These are phyloP conservation scores for Trichosporon coremiiforme DNA, from an alignment of 1,284 basidiomycete species.

Conservation along the genomic window DNA sequence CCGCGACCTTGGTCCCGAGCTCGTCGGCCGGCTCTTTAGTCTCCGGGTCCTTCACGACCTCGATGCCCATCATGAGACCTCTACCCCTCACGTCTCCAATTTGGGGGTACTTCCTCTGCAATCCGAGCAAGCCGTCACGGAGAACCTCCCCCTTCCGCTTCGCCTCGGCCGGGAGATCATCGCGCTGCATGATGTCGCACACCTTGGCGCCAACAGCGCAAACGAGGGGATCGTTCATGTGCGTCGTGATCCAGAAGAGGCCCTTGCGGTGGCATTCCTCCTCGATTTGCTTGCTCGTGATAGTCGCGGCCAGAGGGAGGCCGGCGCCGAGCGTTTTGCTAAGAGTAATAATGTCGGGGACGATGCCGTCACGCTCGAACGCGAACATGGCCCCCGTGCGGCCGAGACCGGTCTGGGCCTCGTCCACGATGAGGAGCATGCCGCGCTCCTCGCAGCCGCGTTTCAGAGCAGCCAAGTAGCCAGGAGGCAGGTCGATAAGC, in stretches of 20 bases:
- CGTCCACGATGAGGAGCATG: constrained; percentile 72
- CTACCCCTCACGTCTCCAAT: constrained; percentile 76
- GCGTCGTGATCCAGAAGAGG: constrained; percentile 46
- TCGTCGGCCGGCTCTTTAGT: constrained; percentile 47
- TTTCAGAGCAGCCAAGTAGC: constrained; percentile 43
- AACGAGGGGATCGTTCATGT: constrained; percentile 44
- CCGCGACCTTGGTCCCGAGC: constrained; percentile 52
- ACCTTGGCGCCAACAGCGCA: constrained; percentile 66
- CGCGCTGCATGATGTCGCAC: constrained; percentile 66
- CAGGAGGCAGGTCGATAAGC: constrained; percentile 40
- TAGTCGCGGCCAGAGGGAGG: constrained; percentile 82
- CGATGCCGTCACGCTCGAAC: constrained; percentile 74
- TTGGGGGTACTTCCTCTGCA: constrained; percentile 59
- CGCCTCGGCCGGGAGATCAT: constrained; percentile 36
- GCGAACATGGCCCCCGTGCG: constrained; percentile 68
- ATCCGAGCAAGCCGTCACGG: constrained; percentile 52
- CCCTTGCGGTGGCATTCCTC: constrained; percentile 54
- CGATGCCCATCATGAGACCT: constrained; percentile 78
- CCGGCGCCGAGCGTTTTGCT: constrained; percentile 96
- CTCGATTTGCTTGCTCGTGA: constrained; percentile 67
- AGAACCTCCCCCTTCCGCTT: constrained; percentile 57
- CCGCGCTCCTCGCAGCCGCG: constrained; percentile 40
- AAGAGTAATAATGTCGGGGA: constrained; percentile 79
- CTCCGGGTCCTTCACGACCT: constrained; percentile 64
- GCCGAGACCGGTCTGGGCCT: constrained; percentile 84